phyloP scores from a whole-genome alignment of 148 eudicot genomes.

The Polygonum aviculare region DNA sequence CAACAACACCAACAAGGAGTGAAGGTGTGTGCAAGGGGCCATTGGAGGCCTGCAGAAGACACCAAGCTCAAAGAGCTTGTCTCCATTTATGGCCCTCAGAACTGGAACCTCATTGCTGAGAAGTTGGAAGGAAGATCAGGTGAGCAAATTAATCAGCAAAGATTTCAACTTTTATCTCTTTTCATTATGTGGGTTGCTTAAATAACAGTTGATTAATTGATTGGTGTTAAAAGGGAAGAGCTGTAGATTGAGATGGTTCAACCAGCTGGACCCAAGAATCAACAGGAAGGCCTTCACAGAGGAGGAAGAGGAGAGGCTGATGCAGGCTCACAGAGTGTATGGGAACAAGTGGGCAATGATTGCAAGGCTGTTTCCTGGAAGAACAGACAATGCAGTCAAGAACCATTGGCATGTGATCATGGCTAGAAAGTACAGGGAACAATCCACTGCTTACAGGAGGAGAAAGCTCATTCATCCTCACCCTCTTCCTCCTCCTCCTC shows the following conservation, averaged over 20 bases:
- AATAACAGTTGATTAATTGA: not conserved
- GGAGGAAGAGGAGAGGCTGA: conserved; percentile 43
- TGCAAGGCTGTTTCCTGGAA: conserved; percentile 37
- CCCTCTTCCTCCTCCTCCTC: not conserved
- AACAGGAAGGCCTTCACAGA: conserved; percentile 41
- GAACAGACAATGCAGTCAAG: conserved; percentile 47
- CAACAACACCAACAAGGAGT: not conserved
- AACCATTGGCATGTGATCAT: conserved; percentile 49
- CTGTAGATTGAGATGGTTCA: conserved; percentile 47
- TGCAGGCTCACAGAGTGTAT: conserved; percentile 35
- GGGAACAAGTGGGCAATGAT: conserved; percentile 55
- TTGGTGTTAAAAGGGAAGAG: conserved; percentile 27
- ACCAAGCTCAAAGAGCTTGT: conserved; percentile 32
- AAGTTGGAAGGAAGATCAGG: conserved; percentile 32
- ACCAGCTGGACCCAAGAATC: conserved; percentile 43
- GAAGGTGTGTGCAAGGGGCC: conserved; percentile 25
- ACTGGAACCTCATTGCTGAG: conserved; percentile 33
- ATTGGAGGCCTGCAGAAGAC: conserved; percentile 38
- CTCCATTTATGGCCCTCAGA: conserved; percentile 26
- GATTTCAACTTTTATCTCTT: not conserved
- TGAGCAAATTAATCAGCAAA: not conserved
- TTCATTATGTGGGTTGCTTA: not conserved
- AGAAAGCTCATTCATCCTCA: conserved; percentile 9
- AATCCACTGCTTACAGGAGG: conserved; percentile 28
- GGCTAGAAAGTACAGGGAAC: conserved; percentile 40